Evolutionary conservation across 768 basidiomycete genomes (phyloP), one percentile per base, ranked within the genome.

Genomic region (Panus rudis): DNA sequence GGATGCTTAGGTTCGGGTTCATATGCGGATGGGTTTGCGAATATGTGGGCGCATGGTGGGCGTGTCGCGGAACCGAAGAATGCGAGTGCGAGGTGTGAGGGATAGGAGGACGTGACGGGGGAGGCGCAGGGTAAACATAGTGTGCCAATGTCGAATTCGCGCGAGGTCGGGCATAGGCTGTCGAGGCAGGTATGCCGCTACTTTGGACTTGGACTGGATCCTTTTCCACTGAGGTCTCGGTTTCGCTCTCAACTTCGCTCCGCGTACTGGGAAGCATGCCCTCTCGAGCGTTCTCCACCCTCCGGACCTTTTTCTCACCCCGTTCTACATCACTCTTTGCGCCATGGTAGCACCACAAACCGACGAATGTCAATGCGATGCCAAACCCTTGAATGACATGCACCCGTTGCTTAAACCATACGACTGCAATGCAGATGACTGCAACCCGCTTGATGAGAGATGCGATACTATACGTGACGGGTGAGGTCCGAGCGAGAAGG

Each of bases 401-500:
- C 14, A 97, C 78, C 26, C 72, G 59, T 66, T 97, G 94, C 43
- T 75, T 81, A 69, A 97, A 98, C 94, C 94, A 99, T 39, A 92
- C 70, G 58, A 99, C 88, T 16, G 96, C 96, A 54, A 97, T 86
- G 68, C 92, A 93, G 57, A 99, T 99, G 56, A 99, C 96, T 35
- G 83, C 92, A 43, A 99, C 92, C 20, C 96, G 91, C 65, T 99
- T 99, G 68, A 97, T 80, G 56, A 99, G 79, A 3, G 92, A 96
- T 3, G 96, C 96, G 61, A 99, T 98, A 41, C 91, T 94, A 66
- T 99, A 99, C 1, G 96, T 98, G 52, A 99, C 96, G 16, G 96
- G 94, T 10, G 94, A 97, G 3, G 92, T 94, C 22, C 88, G 90
- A 2, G 94, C 82, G 37, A 99, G 79, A 57, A 99, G 90, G 60